phyloP scores from a whole-genome alignment of 352 stramenopile genomes.

The Globisporangium ultimum region DNA sequence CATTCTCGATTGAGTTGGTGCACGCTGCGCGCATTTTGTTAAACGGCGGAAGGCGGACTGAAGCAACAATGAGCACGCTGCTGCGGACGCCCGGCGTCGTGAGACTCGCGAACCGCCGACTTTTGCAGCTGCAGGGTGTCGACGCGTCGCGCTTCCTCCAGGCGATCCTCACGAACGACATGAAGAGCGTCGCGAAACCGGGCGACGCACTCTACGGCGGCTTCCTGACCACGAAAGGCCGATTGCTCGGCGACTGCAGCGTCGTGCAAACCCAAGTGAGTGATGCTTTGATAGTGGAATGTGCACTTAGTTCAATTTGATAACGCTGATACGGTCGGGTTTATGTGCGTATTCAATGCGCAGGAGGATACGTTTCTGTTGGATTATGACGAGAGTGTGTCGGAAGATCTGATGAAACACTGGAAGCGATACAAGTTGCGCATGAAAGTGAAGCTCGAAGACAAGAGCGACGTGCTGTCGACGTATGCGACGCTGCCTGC shows the following conservation, averaged over 20 bases:
- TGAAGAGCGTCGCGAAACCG: conserved; percentile 47
- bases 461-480: conserved; percentile 51
- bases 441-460: conserved; percentile 76
- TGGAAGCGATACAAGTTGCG: conserved; percentile 88
- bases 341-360: too few relatives aligned
- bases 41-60: too few relatives aligned
- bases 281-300: not conserved
- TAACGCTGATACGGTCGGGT: too few relatives aligned
- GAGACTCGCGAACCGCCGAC: conserved; percentile 40
- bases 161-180: conserved; percentile 83
- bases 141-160: conserved; percentile 79
- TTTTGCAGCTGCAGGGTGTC: conserved; percentile 69
- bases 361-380: conserved; percentile 67
- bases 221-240: conserved; percentile 79
- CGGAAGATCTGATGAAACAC: conserved; percentile 68
- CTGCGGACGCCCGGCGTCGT: conserved; percentile 39
- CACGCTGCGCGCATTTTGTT: too few relatives aligned
- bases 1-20: not conserved
- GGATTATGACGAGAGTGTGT: conserved; percentile 62
- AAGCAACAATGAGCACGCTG: conserved; percentile 17
- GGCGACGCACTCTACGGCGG: conserved; percentile 71
- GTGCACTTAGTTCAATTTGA: too few relatives aligned
- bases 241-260: conserved; percentile 73
- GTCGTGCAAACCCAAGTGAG: conserved; percentile 58
- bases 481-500: conserved; percentile 53